These are phyloP conservation scores for Nakazawaea anatomiae DNA, from an alignment of 805 yeast genomes.

Conservation along the genomic window DNA sequence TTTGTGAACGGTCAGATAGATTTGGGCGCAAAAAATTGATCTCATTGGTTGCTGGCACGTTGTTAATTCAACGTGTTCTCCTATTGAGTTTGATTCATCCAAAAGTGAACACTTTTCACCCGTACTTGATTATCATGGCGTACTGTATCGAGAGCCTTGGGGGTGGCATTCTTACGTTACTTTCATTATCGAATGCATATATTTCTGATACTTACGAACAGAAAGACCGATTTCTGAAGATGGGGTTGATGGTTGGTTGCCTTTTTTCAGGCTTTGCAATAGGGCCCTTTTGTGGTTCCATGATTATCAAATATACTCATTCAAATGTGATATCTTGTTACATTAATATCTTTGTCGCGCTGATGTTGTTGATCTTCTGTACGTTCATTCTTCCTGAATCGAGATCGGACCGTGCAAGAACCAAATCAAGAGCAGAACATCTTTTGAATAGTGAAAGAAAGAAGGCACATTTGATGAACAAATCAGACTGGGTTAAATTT, in stretches of 20 bases:
- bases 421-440: constrained; percentile 33
- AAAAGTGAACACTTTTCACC: constrained; percentile 9
- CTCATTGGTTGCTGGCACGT: constrained; percentile 12
- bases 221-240: constrained; percentile 40
- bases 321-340: constrained; percentile 21
- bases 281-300: constrained; percentile 51
- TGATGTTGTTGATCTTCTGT: constrained; percentile 25
- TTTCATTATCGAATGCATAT: constrained; percentile 52
- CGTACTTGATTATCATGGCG: constrained; percentile 32
- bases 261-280: constrained; percentile 45
- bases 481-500: neutral
- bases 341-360: constrained; percentile 19
- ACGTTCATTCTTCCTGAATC: constrained; percentile 46
- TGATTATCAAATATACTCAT: constrained; percentile 21
- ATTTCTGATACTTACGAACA: constrained; percentile 59
- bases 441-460: neutral
- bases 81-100: constrained; percentile 1
- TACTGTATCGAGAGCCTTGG: constrained; percentile 37
- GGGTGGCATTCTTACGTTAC: constrained; percentile 48
- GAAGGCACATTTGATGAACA: neutral
- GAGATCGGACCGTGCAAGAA: constrained; percentile 41
- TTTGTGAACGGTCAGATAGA: constrained; percentile 52
- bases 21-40: constrained; percentile 46
- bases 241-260: constrained; percentile 49
- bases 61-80: neutral